A percentile compares a stretch with the other conserved stretches of the same genome.
Conservation (phyloP, 2,329 filamentous ascomycete genomes). For the Coleophoma eucalyptorum region DNA sequence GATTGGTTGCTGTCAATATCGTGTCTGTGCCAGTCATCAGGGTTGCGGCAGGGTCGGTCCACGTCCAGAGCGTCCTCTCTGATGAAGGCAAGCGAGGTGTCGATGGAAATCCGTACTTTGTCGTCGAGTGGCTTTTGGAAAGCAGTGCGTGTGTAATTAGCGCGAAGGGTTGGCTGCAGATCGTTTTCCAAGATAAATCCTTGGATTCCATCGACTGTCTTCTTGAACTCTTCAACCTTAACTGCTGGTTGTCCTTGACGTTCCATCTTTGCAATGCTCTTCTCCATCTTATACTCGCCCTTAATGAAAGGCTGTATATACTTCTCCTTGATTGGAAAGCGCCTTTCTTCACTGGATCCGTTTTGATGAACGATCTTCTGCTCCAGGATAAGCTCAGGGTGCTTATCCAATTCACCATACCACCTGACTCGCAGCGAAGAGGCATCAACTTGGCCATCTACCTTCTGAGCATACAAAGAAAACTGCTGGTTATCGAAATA, state of each 20-base stretch:
- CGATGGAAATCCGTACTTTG: slow-evolving; percentile 85
- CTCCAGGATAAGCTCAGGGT: slow-evolving; percentile 80
- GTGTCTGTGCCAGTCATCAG: slow-evolving; percentile 82
- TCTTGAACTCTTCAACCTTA: slow-evolving; percentile 66
- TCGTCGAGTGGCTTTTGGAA: slow-evolving; percentile 96
- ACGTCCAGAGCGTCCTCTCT: slow-evolving; percentile 72
- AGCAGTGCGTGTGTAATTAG: slow-evolving; percentile 90
- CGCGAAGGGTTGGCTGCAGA: slow-evolving; percentile 80
- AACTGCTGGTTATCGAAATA: slow-evolving; percentile 93
- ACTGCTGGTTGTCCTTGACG: slow-evolving; percentile 64
- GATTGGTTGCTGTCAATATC: slow-evolving; percentile 84
- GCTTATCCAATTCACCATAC: slow-evolving; percentile 79
- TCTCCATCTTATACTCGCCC: slow-evolving; percentile 88
- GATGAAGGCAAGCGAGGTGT: slow-evolving; percentile 89
- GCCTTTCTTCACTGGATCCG: slow-evolving; percentile 73
- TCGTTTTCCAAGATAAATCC: slow-evolving; percentile 72
- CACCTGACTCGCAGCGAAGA: slow-evolving; percentile 84
- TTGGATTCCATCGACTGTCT: slow-evolving; percentile 73
- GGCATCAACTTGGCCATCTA: slow-evolving; percentile 70
- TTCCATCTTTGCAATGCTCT: slow-evolving; percentile 82
- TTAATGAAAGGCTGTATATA: slow-evolving; percentile 85
- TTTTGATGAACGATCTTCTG: slow-evolving; percentile 81
- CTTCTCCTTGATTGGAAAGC: slow-evolving; percentile 88
- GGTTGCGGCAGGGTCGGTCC: slow-evolving; percentile 84
- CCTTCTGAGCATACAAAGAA: slow-evolving; percentile 80